phyloP scores from a whole-genome alignment of 495 filamentous ascomycete species.

The Apiosordaria backusii region DNA sequence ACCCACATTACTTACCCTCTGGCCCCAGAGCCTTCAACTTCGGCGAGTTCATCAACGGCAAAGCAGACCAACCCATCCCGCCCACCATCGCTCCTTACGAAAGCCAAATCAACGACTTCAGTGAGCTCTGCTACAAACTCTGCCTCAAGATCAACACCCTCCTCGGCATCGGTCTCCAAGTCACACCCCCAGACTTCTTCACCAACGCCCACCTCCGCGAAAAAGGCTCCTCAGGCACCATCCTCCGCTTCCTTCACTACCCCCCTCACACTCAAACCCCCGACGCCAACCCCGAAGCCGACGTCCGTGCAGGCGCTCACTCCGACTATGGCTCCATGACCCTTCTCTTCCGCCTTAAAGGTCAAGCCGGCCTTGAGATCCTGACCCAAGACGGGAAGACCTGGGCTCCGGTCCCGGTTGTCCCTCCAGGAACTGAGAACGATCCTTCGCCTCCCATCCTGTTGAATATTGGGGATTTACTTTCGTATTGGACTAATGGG shows the following conservation, averaged over 20 bases:
- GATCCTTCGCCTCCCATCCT: constrained; percentile 71
- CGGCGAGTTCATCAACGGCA: constrained; percentile 65
- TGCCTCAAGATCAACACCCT: constrained; percentile 68
- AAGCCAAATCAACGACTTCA: constrained; percentile 60
- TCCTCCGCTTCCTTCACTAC: constrained; percentile 80
- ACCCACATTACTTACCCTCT: not conserved
- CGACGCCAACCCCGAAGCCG: constrained; percentile 61
- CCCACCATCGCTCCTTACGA: constrained; percentile 57
- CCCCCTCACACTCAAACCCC: constrained; percentile 60
- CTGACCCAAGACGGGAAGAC: constrained; percentile 49
- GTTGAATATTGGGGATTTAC: constrained; percentile 88
- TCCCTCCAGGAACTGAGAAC: constrained; percentile 47
- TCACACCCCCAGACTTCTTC: constrained; percentile 60
- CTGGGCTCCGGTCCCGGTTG: constrained; percentile 63
- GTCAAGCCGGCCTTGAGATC: constrained; percentile 85
- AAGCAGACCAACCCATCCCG: constrained; percentile 80
- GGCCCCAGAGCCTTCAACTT: constrained; percentile 83
- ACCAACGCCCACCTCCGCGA: constrained; percentile 61
- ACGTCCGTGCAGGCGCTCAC: constrained; percentile 81
- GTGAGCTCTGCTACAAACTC: constrained; percentile 65
- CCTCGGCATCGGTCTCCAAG: constrained; percentile 65
- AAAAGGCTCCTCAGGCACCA: constrained; percentile 62
- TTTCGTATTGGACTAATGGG: constrained; percentile 89
- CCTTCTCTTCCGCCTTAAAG: constrained; percentile 77
- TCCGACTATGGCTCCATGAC: constrained; percentile 90